phyloP scores from a whole-genome alignment of 2,329 filamentous ascomycete genomes.

The Fusarium luffae region DNA sequence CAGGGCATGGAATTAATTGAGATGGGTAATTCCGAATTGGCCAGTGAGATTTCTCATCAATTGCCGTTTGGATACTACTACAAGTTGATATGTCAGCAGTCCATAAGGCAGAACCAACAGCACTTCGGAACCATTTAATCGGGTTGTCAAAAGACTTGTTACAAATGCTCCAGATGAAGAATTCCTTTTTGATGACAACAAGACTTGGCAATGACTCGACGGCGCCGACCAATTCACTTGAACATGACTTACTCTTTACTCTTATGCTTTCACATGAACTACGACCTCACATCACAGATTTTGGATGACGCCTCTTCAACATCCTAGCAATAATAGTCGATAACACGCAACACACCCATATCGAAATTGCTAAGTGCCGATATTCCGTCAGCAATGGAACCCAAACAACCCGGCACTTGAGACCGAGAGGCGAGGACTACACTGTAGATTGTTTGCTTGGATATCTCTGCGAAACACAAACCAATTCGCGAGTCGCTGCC shows the following conservation, averaged over 20 bases:
- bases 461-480: conserved; percentile 28
- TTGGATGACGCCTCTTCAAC: background rate
- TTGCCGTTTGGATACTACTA: background rate
- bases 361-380: conserved; percentile 4
- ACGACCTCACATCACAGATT: background rate
- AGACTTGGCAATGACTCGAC: background rate
- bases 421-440: background rate
- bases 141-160: background rate
- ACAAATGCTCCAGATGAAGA: background rate
- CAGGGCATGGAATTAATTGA: background rate
- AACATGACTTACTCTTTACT: background rate
- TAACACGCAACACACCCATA: background rate
- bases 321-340: background rate
- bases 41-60: background rate
- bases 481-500: background rate
- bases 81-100: background rate
- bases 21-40: background rate
- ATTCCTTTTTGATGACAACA: background rate
- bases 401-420: conserved; percentile 13
- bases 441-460: conserved; percentile 1
- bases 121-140: background rate
- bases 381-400: background rate
- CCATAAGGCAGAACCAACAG: background rate
- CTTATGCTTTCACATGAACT: background rate
- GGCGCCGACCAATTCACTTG: background rate